Evolutionary conservation across 2,329 filamentous ascomycete genomes (phyloP), one percentile per base, ranked within the genome.

Genomic region (Trichoderma endophyticum): DNA sequence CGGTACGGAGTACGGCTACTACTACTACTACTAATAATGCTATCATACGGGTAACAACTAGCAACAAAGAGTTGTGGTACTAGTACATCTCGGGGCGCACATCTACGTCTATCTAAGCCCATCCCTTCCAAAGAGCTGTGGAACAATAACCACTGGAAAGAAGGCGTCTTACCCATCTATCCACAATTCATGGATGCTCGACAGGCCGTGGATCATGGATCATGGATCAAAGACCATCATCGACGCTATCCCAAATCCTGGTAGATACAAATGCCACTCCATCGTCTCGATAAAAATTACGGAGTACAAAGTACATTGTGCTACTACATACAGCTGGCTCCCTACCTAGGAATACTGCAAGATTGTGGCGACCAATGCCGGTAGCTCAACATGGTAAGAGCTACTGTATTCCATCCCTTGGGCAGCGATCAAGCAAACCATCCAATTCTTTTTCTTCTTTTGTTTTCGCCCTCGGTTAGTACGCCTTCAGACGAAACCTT

Each of bases 321-420:
- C 32, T 28, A 30, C 18, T 51, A 54, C 48, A 54, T 54, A 62
- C 39, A 59, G 63, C 57, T 67, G 63, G 54, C 56, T 60, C n/a
- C 28, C 30, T 60, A 51, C 43, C 48, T 54, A n/a, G 39, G 39
- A 43, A 18, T 15, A 71, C 36, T 61, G 62, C 63, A 65, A 71
- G 43, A 24, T 48, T 61, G 56, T 62, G 62, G 54, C 62, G 48
- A 67, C 39, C 32, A 67, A 67, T 66, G 51, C 70, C 56, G 70
- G 56, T 54, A 51, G 62, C 62, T 66, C 70, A 71, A 65, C 62
- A 43, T 39, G 70, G 70, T 61, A 71, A 57, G 26, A 71, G 60
- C 32, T 30, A 36, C 34, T 36, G 34, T 36, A 18, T 48, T 36
- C 9, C 39, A 12, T 57, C 59, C 68, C 32, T 71, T 71, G 32